phyloP scores from a whole-genome alignment of 192 early-diverging fungal genomes.

The Backusella liffmaniae region DNA sequence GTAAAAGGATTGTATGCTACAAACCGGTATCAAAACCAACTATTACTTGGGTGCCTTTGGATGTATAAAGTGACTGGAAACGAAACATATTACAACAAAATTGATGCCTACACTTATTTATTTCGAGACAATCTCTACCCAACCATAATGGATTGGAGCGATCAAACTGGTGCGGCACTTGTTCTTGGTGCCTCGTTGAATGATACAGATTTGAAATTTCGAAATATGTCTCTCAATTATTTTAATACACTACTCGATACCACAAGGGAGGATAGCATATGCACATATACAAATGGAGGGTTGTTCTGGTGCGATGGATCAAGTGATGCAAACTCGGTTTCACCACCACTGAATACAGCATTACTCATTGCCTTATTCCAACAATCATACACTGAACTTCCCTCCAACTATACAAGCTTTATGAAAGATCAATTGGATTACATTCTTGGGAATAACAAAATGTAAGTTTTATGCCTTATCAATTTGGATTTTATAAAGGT shows the following conservation, averaged over 20 bases:
- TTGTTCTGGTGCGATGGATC: slow-evolving; percentile 21
- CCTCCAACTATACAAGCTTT: background rate
- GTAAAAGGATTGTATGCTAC: slow-evolving; percentile 37
- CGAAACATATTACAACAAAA: slow-evolving; percentile 32
- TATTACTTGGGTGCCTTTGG: slow-evolving; percentile 51
- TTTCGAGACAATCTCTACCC: slow-evolving; percentile 21
- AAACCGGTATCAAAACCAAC: slow-evolving; percentile 42
- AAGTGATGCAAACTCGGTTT: slow-evolving; percentile 9
- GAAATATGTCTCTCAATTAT: slow-evolving; percentile 19
- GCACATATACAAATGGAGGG: slow-evolving; percentile 28
- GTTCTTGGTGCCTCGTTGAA: slow-evolving; percentile 35
- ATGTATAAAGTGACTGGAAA: slow-evolving; percentile 45
- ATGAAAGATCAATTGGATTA: background rate
- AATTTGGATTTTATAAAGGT: background rate
- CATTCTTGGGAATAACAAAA: background rate
- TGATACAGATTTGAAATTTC: slow-evolving; percentile 27
- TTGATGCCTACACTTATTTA: slow-evolving; percentile 30
- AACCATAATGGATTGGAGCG: slow-evolving; percentile 43
- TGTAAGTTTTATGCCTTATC: background rate
- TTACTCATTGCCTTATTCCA: slow-evolving; percentile 19
- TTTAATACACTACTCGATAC: slow-evolving; percentile 29
- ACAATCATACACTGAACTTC: background rate
- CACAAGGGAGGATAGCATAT: background rate
- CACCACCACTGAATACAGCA: slow-evolving; percentile 16
- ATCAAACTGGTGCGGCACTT: slow-evolving; percentile 37